Conservation (phyloP, 83 land plant genomes). For the Diphasiastrum complanatum region DNA sequence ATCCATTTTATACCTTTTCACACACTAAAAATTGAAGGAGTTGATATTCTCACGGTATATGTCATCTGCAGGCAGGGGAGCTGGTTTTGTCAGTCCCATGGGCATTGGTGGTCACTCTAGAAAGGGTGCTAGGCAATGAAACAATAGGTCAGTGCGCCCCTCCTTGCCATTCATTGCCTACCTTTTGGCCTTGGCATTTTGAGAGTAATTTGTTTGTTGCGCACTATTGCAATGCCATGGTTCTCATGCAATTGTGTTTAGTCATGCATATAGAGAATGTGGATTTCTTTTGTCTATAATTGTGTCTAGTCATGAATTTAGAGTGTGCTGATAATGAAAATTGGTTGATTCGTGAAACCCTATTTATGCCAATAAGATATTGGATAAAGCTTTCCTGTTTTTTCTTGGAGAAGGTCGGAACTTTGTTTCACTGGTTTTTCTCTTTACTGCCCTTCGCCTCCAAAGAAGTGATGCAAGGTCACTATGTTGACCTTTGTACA, state of each 20-base stretch:
- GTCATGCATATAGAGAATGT: background rate
- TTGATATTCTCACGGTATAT: conserved; percentile 12
- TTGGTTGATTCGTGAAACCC: too few species aligned
- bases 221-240: background rate
- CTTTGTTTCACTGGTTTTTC: too few species aligned
- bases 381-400: too few species aligned
- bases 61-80: conserved; percentile 66
- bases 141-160: conserved; percentile 73
- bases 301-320: too few species aligned
- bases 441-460: too few species aligned
- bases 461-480: too few species aligned
- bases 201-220: background rate
- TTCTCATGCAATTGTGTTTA: background rate
- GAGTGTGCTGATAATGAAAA: too few species aligned
- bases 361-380: too few species aligned
- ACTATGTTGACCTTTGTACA: too few species aligned
- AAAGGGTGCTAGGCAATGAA: conserved; percentile 87
- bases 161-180: conserved; percentile 2
- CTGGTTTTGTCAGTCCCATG: conserved; percentile 79
- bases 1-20: background rate
- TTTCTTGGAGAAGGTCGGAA: too few species aligned
- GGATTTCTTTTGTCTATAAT: too few species aligned
- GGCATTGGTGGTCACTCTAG: conserved; percentile 80
- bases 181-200: too few species aligned
- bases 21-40: background rate